phyloP scores from a whole-genome alignment of 352 stramenopile species.

The Globisporangium uncinulatum region DNA sequence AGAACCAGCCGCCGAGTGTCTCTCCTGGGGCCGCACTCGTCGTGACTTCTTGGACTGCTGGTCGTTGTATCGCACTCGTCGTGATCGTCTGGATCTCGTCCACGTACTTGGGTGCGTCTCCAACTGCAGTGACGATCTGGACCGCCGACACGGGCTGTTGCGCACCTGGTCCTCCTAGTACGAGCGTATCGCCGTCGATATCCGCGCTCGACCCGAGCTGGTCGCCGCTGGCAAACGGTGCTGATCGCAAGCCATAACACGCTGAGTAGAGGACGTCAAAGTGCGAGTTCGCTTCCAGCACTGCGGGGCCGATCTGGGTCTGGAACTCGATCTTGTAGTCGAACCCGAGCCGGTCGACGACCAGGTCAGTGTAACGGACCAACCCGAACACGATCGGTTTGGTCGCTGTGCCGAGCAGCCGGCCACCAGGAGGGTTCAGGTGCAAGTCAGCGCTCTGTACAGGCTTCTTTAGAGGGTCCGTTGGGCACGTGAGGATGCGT shows the following conservation, averaged over 20 bases:
- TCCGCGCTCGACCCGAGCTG: conserved; percentile 57
- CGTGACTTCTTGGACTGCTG: conserved; percentile 66
- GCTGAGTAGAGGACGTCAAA: conserved; percentile 76
- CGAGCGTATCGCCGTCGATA: conserved; percentile 56
- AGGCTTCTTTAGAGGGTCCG: conserved; percentile 20
- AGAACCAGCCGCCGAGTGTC: conserved; percentile 71
- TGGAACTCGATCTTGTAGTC: conserved; percentile 62
- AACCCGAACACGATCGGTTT: conserved; percentile 56
- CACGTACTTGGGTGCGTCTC: conserved; percentile 41
- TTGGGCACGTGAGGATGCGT: conserved; percentile 63
- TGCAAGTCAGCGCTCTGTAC: conserved; percentile 64
- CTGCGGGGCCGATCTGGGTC: conserved; percentile 29
- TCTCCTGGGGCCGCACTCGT: conserved; percentile 56
- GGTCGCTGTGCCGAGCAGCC: conserved; percentile 29
- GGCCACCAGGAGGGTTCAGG: conserved; percentile 67
- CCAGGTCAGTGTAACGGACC: conserved; percentile 58
- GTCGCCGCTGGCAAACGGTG: conserved; percentile 52
- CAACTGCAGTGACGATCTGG: conserved; percentile 60
- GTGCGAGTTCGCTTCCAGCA: conserved; percentile 37
- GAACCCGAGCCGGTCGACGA: conserved; percentile 67
- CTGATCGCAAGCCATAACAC: conserved; percentile 57
- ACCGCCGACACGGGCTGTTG: conserved; percentile 56
- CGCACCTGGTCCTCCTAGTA: conserved; percentile 57
- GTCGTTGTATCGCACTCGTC: conserved; percentile 45
- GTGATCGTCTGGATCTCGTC: conserved; percentile 71